Evolutionary conservation across 768 basidiomycete species (phyloP), one percentile per base, ranked within the genome.

Genomic region (Calocybe cyanea): DNA sequence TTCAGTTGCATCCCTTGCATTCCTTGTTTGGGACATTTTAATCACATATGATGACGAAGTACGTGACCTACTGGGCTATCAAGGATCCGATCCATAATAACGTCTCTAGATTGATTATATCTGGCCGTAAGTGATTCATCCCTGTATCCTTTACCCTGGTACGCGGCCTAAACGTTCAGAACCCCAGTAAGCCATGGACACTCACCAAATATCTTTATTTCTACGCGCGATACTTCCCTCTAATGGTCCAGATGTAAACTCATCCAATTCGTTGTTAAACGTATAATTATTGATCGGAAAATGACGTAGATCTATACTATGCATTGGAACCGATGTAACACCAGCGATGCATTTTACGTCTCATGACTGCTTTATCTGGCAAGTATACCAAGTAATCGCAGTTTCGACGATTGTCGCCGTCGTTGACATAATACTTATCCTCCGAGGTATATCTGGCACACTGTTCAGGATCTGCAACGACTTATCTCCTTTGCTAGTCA

Each of bases 301-400:
- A 28, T 11, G 11, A 28, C 11, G 24, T 40, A 67, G 68, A 40
- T 64, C 67, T 4, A 63, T 65, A 34, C 54, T 67, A 18, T 52
- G 66, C 41, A 60, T 69, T 34, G 67, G 65, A 18, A 61, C 68
- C 18, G 65, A 67, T 41, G 46, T 69, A 19, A 63, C 66, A 11
- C 62, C 68, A 3, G 51, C 46, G 3, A 64, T 71, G 30, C 57
- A 63, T 32, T 72, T 71, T 49, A 66, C 70, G 2, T 43, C 47
- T 6, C 66, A 67, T 44, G 69, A 63, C 32, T 74, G 72, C 52
- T 74, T 63, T 54, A 66, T 71, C 42, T 74, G 70, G 71, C 63
- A 71, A 49, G 57, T 70, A n/a, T 72, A 66, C 43, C 70, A 71
- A 57, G 70, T 62, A 14, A 57, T 64, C 7, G 64, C 64, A 7